A percentile compares a stretch with the other conserved stretches of the same genome.
phyloP scores from a whole-genome alignment of 306 rosid genomes.

The Aeschynomene evenia region DNA sequence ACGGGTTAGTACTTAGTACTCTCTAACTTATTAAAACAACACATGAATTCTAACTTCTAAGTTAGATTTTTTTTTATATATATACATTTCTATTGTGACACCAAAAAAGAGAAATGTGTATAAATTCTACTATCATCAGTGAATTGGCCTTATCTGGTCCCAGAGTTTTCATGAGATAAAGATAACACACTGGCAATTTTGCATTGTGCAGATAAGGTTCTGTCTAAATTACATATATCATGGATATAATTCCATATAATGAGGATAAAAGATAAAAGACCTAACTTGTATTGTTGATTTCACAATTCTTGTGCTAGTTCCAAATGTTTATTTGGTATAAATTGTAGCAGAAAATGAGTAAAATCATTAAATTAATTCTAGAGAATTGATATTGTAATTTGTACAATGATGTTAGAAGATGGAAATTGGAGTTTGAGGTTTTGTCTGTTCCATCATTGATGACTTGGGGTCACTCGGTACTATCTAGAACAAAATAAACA shows the following conservation, averaged over 20 bases:
- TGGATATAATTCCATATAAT: background rate
- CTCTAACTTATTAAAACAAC: background rate
- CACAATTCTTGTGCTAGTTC: background rate
- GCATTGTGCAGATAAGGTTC: background rate
- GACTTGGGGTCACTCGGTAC: conserved; percentile 14
- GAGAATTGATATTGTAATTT: background rate
- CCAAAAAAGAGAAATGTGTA: no score
- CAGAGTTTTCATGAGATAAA: background rate
- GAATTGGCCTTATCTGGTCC: background rate
- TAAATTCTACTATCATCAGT: no score
- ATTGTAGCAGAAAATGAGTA: background rate
- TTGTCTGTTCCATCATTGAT: background rate
- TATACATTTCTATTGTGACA: background rate
- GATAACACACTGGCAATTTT: background rate
- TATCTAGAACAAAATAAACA: background rate
- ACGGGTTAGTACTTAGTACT: background rate
- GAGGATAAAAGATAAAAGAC: background rate
- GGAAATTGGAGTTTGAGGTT: background rate
- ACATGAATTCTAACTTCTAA: background rate
- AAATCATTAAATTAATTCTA: background rate
- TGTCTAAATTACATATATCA: background rate
- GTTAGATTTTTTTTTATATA: background rate
- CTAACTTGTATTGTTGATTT: background rate
- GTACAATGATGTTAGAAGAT: background rate
- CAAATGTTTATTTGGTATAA: background rate